Evolutionary conservation across 768 basidiomycete species (phyloP).

Genomic region (Collybia sordida): DNA sequence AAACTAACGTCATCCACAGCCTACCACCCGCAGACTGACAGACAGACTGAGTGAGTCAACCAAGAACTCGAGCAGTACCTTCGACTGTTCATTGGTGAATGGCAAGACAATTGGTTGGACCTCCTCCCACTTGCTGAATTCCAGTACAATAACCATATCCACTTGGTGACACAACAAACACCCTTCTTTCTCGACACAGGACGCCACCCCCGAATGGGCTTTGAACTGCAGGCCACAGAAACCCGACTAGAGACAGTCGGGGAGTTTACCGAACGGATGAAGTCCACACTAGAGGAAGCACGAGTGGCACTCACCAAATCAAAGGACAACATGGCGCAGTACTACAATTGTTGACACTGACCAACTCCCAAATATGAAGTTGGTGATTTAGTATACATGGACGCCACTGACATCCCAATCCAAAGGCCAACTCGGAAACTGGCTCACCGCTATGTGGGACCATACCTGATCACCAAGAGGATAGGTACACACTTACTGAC

Average conservation of each 20-base stretch:
- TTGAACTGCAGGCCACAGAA: neutral
- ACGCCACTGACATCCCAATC: too few species aligned
- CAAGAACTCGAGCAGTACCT: too few species aligned
- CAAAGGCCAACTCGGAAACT: too few species aligned
- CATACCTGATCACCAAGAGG: too few species aligned
- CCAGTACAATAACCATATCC: slow-evolving; percentile 12
- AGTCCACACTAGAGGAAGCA: slow-evolving; percentile 9
- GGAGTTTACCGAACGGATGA: slow-evolving; percentile 11
- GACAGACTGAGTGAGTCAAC: too few species aligned
- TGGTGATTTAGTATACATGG: too few species aligned
- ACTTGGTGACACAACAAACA: slow-evolving; percentile 5
- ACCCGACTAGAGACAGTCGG: slow-evolving; percentile 1
- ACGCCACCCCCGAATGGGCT: slow-evolving; percentile 10
- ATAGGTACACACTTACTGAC: too few species aligned
- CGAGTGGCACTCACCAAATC: slow-evolving; percentile 13
- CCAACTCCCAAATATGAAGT: too few species aligned
- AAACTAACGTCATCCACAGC: too few species aligned
- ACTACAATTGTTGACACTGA: too few species aligned
- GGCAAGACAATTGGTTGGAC: slow-evolving; percentile 1
- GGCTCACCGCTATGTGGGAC: too few species aligned
- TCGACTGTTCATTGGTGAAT: neutral
- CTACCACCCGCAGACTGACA: too few species aligned
- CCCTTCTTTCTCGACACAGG: slow-evolving; percentile 14
- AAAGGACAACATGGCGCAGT: slow-evolving; percentile 12
- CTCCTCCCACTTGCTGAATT: slow-evolving; percentile 1